Percentiles rank a stretch among this genome's conserved stretches.
phyloP scores from a whole-genome alignment of 345 rosid genomes.

The Balakata baccata region DNA sequence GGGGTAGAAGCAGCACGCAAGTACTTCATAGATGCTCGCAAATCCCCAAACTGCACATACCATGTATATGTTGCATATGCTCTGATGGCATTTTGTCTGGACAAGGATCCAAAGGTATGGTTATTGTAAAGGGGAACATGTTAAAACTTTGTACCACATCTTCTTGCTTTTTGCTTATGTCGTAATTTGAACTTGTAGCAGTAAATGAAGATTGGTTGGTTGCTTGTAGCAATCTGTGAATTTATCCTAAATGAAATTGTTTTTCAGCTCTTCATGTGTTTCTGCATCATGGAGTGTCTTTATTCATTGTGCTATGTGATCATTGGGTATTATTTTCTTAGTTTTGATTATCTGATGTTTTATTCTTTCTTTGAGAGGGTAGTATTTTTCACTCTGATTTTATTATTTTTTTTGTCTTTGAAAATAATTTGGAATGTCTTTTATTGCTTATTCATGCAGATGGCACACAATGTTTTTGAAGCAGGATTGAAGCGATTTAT shows the following conservation, averaged over 20 bases:
- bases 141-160: background rate
- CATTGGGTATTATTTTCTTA: background rate
- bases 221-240: constrained; percentile 2
- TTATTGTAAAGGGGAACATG: background rate
- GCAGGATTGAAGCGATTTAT: constrained; percentile 86
- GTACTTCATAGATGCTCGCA: constrained; percentile 81
- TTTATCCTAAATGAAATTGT: background rate
- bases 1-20: constrained; percentile 97
- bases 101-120: constrained; percentile 86
- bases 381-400: background rate
- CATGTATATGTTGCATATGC: constrained; percentile 96
- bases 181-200: background rate
- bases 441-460: constrained; percentile 44
- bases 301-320: background rate
- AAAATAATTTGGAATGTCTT: background rate
- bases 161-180: background rate
- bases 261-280: background rate
- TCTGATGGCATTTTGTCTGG: constrained; percentile 79
- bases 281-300: background rate
- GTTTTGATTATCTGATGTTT: background rate
- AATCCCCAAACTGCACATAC: constrained; percentile 77
- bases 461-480: constrained; percentile 88
- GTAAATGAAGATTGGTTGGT: background rate
- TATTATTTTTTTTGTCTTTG: background rate
- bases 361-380: constrained; percentile 1